phyloP scores from a whole-genome alignment of 495 filamentous ascomycete genomes.

The Staphylotrichum longicolle region DNA sequence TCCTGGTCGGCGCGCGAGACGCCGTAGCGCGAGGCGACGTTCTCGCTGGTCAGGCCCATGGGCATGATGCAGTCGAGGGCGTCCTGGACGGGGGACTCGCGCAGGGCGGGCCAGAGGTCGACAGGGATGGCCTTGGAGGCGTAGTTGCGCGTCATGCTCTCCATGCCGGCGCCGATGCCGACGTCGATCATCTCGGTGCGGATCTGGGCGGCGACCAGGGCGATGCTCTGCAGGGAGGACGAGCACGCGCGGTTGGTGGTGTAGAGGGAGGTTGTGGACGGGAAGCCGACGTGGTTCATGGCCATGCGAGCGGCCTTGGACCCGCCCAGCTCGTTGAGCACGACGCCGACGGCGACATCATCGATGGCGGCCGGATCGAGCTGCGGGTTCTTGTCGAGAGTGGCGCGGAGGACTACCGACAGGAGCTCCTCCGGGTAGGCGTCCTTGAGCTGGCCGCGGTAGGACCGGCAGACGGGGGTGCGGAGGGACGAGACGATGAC shows the following conservation, averaged over 20 bases:
- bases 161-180: conserved; percentile 89
- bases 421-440: conserved; percentile 90
- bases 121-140: conserved; percentile 76
- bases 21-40: conserved; percentile 75
- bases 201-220: conserved; percentile 67
- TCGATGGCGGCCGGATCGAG: conserved; percentile 70
- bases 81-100: conserved; percentile 61
- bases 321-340: conserved; percentile 86
- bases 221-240: conserved; percentile 72
- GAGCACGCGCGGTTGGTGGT: conserved; percentile 87
- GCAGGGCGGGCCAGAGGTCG: conserved; percentile 72
- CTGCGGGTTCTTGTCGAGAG: conserved; percentile 69
- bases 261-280: conserved; percentile 67
- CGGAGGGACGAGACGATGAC: conserved; percentile 87
- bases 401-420: conserved; percentile 75
- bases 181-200: conserved; percentile 66
- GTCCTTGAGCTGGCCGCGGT: conserved; percentile 81
- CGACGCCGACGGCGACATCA: conserved; percentile 82
- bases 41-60: conserved; percentile 92
- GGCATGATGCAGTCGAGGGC: conserved; percentile 85
- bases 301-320: conserved; percentile 91
- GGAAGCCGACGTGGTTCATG: conserved; percentile 74
- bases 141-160: conserved; percentile 92
- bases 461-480: conserved; percentile 77
- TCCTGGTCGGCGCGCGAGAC: conserved; percentile 78